These are phyloP conservation scores for Candolleomyces eurysporus DNA, from an alignment of 768 basidiomycete species.

Conservation along the genomic window DNA sequence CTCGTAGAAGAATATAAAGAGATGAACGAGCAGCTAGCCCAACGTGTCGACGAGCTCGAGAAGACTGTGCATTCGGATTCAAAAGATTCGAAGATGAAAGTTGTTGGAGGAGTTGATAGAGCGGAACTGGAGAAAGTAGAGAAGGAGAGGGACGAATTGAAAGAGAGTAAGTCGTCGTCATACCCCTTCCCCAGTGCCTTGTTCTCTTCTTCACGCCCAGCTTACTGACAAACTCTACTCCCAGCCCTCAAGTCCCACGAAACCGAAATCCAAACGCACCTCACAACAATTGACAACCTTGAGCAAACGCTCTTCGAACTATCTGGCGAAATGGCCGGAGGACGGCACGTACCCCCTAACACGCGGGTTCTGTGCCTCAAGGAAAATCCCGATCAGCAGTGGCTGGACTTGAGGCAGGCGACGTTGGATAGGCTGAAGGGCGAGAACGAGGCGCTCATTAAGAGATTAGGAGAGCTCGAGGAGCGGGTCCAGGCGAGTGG, in stretches of 20 bases:
- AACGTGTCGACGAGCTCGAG: conserved; percentile 45
- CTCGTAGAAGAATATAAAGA: conserved; percentile 56
- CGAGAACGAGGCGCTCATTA: conserved; percentile 84
- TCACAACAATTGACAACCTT: conserved; percentile 61
- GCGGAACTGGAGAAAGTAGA: conserved; percentile 6
- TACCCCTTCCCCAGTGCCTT: background rate
- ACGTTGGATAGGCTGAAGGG: conserved; percentile 71
- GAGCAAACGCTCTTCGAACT: conserved; percentile 81
- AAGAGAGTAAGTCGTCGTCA: conserved; percentile 34
- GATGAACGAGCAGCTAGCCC: conserved; percentile 41
- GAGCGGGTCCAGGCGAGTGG: conserved; percentile 23
- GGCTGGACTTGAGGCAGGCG: conserved; percentile 73
- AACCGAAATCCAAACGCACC: conserved; percentile 32
- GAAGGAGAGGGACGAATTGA: conserved; percentile 23
- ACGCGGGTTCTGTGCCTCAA: conserved; percentile 64
- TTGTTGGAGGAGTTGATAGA: conserved; percentile 8
- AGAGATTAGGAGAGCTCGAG: conserved; percentile 62
- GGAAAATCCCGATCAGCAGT: conserved; percentile 82
- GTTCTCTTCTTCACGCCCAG: too few species aligned
- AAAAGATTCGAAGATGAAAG: conserved; percentile 8
- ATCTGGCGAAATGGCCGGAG: conserved; percentile 71
- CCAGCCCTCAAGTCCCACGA: conserved; percentile 46
- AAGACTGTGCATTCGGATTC: background rate
- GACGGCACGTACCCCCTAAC: conserved; percentile 71
- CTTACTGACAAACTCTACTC: background rate